Base-by-base conservation (phyloP, 352 stramenopile species). In the Phytophthora quininea region DNA sequence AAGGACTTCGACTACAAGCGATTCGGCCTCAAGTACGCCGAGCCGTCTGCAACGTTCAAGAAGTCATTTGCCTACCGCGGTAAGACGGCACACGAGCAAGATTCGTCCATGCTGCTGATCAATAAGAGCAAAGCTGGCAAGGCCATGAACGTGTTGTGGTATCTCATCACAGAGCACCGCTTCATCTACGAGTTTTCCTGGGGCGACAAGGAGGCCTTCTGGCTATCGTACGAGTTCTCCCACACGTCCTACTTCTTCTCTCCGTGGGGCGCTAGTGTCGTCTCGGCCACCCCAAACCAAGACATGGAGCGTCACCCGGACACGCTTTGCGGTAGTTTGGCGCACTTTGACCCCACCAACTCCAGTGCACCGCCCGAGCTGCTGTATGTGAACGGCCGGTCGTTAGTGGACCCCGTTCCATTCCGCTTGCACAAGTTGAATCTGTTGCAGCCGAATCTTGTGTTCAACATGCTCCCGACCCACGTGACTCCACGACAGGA, bases 191-290 rank as follows among this genome's bases (percentile, higher is more conserved):
- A 79, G 56, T 91, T 88, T 46, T 93, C 80, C 14, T 91, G 74
- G 61, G 82, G 84, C 8, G 84, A 91, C 69, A 92, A 92, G 55
- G 86, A 94, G 46, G 54, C 78, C 0, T 92, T 92, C 50, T 94
- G 86, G 86, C 51, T 94, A n/a, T 76, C 84, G 35, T 92, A 74
- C 57, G 79, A 88, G 62, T 77, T 91, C 24, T 72, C 76, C 0
- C 73, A 85, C 27, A 56, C 49, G 1, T 38, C 71, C 14, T 94
- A 91, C 51, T 76, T 79, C 40, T 92, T 92, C 66, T 91, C 82
- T 2, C 84, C 84, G 1, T 90, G 76, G 77, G 79, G 82, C 0
- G 77, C 84, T 27, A 84, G 77, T 7, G 77, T 82, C 42, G 68
- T 91, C 9, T 77, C 82, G 3, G 69, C 73, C 1, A 64, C 66